Evolutionary conservation across 371 early-diverging fungal species (phyloP).

Genomic region (Parasitella parasitica): DNA sequence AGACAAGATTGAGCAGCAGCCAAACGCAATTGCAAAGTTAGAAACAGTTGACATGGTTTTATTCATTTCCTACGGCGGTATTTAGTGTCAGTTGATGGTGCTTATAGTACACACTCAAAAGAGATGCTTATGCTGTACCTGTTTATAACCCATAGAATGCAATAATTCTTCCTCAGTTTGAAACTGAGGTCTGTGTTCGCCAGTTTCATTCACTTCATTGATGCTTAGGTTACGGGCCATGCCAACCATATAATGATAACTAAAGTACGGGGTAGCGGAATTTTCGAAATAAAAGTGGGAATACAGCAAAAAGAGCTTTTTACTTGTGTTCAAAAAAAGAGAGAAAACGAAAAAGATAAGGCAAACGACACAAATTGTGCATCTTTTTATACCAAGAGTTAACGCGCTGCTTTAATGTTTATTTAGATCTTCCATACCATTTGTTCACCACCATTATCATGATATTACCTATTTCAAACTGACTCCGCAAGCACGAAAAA

Average conservation of each 20-base stretch:
- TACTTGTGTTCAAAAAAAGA: slow-evolving; percentile 1
- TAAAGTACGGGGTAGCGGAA: background rate
- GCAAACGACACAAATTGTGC: background rate
- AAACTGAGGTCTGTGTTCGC: slow-evolving; percentile 18
- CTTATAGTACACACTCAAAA: too few relatives aligned
- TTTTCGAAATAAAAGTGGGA: slow-evolving; percentile 8
- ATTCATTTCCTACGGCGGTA: slow-evolving; percentile 65
- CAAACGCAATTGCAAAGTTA: slow-evolving; percentile 65
- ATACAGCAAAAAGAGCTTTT: slow-evolving; percentile 1
- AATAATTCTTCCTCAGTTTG: slow-evolving; percentile 47
- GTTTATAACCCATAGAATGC: slow-evolving; percentile 59
- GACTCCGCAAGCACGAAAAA: slow-evolving; percentile 11
- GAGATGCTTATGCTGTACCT: slow-evolving; percentile 30
- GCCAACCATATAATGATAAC: slow-evolving; percentile 26
- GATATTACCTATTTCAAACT: background rate
- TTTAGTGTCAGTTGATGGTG: too few relatives aligned
- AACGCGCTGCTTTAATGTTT: slow-evolving; percentile 17
- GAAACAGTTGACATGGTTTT: slow-evolving; percentile 64
- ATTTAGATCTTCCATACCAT: slow-evolving; percentile 20
- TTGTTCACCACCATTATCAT: slow-evolving; percentile 14
- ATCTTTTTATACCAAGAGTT: slow-evolving; percentile 12
- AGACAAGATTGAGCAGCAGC: slow-evolving; percentile 59
- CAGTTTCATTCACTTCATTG: slow-evolving; percentile 33
- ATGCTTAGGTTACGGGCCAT: slow-evolving; percentile 24
- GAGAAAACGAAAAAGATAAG: background rate